phyloP scores from a whole-genome alignment of 2,329 filamentous ascomycete species.

The Pseudocercospora vitis region DNA sequence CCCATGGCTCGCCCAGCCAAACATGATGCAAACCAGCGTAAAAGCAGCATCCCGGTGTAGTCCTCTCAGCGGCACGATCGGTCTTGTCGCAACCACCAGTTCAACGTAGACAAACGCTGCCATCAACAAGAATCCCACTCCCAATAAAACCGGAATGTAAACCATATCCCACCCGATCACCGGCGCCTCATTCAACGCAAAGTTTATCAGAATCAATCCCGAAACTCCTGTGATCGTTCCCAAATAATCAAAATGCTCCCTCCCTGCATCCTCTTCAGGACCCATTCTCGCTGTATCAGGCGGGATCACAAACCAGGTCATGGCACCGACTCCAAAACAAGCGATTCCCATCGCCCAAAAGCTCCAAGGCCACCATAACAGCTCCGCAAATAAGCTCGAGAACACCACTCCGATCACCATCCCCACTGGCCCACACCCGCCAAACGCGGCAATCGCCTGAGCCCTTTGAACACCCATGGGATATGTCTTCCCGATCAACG shows the following conservation, averaged over 20 bases:
- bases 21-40: conserved; percentile 56
- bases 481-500: conserved; percentile 61
- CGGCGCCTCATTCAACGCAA: conserved; percentile 66
- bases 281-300: conserved; percentile 6
- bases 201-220: conserved; percentile 62
- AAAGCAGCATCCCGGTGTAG: conserved; percentile 54
- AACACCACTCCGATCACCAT: conserved; percentile 46
- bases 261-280: conserved; percentile 26
- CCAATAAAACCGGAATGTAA: conserved; percentile 58
- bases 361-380: conserved; percentile 55
- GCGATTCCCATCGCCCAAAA: conserved; percentile 49
- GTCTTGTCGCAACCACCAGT: conserved; percentile 46
- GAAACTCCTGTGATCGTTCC: conserved; percentile 54
- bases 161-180: conserved; percentile 59
- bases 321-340: conserved; percentile 40
- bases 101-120: conserved; percentile 57
- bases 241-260: conserved; percentile 44
- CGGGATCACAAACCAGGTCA: conserved; percentile 46
- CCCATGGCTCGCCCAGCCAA: conserved; percentile 31
- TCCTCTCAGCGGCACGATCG: conserved; percentile 59
- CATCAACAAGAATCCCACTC: conserved; percentile 58
- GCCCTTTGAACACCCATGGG: conserved; percentile 58
- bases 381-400: conserved; percentile 40
- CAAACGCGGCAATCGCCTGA: conserved; percentile 58
- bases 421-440: conserved; percentile 51